These are phyloP conservation scores for Pseudonitzschia multiseries DNA, from an alignment of 108 stramenopile species.

Conservation along the genomic window DNA sequence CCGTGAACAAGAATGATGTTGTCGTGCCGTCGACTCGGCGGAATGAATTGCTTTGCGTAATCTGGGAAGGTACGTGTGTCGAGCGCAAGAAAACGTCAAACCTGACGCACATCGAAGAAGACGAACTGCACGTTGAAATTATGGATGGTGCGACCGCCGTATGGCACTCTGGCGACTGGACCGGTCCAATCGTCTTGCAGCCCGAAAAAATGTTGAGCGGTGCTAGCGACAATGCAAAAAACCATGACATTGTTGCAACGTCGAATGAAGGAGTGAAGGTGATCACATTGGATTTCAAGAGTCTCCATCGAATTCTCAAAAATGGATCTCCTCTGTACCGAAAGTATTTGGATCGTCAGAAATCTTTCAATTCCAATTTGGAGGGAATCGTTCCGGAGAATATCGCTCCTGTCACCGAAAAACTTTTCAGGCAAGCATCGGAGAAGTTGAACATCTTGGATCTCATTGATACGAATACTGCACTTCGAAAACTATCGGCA, in stretches of 20 bases:
- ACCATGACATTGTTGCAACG: conserved; percentile 74
- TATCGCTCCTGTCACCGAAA: conserved; percentile 18
- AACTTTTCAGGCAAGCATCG: conserved; percentile 44
- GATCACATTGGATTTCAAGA: conserved; percentile 71
- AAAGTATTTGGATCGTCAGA: conserved; percentile 62
- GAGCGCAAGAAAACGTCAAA: conserved; percentile 45
- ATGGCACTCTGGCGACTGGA: conserved; percentile 92
- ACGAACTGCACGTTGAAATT: not conserved
- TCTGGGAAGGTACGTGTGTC: conserved; percentile 88
- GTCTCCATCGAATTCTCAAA: conserved; percentile 69
- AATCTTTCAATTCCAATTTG: conserved; percentile 37
- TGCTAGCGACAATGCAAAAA: conserved; percentile 57
- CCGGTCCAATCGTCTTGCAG: conserved; percentile 78
- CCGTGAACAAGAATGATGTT: conserved; percentile 56
- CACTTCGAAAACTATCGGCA: conserved; percentile 74
- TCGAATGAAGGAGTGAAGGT: conserved; percentile 86
- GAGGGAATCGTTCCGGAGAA: conserved; percentile 10
- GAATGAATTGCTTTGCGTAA: conserved; percentile 61
- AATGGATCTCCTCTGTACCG: conserved; percentile 71
- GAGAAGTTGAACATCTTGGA: conserved; percentile 68
- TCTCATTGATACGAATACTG: conserved; percentile 78
- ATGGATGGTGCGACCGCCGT: conserved; percentile 33
- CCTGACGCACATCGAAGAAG: conserved; percentile 8
- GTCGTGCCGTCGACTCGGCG: conserved; percentile 62
- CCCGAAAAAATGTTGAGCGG: conserved; percentile 76